Evolutionary conservation across 106 monocot species (phyloP), one percentile per base, ranked within the genome.

Genomic region (Chionographis japonica): DNA sequence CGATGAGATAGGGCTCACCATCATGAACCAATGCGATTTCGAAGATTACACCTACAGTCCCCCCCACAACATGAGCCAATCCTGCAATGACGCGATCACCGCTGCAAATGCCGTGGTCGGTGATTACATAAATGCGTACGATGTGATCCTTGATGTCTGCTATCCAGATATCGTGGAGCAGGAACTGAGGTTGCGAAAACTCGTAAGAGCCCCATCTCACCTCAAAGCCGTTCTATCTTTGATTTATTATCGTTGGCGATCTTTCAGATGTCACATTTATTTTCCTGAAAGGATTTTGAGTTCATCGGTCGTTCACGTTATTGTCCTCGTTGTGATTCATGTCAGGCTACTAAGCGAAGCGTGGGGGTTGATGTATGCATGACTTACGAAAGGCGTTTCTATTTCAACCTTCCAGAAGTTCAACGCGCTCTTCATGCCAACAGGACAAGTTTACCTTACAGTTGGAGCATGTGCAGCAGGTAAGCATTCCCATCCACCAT

Each of bases 401-500:
- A 98, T 64, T 93, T 98, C 76, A 98, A 87, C 62, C 83, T 98
- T 46, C 97, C 86, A 16, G 84, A 84, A 74, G 97, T 98, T 35
- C 97, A 93, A 64, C 67, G 62, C 20, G 97, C 97, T 63, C 90
- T 98, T 58, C 89, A 98, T 85, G 97, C 97, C 59, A 98, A 98
- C 78, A 76, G 89, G 58, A 98, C 97, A 5, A 75, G 68, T 12
- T 77, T 93, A 56, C 81, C 84, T 6, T 93, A 98, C 68, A 62
- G 59, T 11, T 98, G 97, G 97, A 72, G 79, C 56, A 98, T 93
- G 92, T 98, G 97, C 71, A 93, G 97, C 50, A 66, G 75, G 97
- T 93, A 80, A 84, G 92, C 58, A 50, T 27, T 61, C 42, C 63
- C 39, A 68, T 4, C 60, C 3, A 10, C 59, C 3, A 4, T 16